Conservation (phyloP, 2,329 filamentous ascomycete species). For the Arthroderma sp. region DNA sequence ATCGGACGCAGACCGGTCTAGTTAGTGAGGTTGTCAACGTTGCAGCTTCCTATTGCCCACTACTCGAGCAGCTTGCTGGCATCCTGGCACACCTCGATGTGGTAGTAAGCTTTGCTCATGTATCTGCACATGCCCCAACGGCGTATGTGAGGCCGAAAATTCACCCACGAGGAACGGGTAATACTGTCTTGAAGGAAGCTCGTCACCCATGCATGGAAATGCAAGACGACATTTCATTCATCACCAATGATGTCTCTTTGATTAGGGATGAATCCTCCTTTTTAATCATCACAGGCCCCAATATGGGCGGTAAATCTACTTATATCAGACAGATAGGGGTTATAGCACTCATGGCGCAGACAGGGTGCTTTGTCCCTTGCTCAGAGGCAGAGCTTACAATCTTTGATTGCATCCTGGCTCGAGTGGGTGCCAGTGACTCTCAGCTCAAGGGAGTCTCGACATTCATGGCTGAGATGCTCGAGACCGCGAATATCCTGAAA, state of each 20-base stretch:
- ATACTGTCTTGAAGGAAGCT: conserved; percentile 82
- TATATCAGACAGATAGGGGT: conserved; percentile 97
- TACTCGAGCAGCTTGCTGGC: conserved; percentile 76
- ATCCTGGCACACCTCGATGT: conserved; percentile 91
- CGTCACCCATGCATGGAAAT: conserved; percentile 97
- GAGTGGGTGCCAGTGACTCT: conserved; percentile 89
- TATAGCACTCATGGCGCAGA: conserved; percentile 92
- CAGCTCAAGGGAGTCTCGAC: conserved; percentile 97
- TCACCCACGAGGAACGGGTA: conserved; percentile 73
- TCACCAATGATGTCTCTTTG: conserved; percentile 88
- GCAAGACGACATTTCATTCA: conserved; percentile 97
- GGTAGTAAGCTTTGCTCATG: conserved; percentile 84
- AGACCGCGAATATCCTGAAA: conserved; percentile 96
- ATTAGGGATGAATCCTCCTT: conserved; percentile 71
- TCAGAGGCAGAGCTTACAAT: conserved; percentile 82
- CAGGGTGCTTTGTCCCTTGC: conserved; percentile 93
- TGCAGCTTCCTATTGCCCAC: conserved; percentile 85
- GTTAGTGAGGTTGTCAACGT: conserved; percentile 89
- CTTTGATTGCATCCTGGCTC: conserved; percentile 91
- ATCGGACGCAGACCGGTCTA: conserved; percentile 79
- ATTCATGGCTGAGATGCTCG: conserved; percentile 99
- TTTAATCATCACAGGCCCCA: conserved; percentile 91
- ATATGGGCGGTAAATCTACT: conserved; percentile 98
- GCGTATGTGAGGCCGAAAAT: conserved; percentile 86
- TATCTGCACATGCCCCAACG: conserved; percentile 81